phyloP scores from a whole-genome alignment of 2,329 filamentous ascomycete genomes.

The Cytospora mali region DNA sequence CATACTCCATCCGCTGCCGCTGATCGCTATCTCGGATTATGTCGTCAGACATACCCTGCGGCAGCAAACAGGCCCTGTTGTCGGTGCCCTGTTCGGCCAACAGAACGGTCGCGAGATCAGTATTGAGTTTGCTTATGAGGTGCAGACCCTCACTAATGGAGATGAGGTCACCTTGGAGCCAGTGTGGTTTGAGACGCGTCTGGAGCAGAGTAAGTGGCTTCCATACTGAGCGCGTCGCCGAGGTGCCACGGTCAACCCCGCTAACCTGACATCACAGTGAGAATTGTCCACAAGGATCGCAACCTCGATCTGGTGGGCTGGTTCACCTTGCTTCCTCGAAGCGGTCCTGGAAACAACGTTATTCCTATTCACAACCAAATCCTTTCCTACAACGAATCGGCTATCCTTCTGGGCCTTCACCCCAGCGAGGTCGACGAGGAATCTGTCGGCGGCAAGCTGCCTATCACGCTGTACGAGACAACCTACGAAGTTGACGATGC shows the following conservation, averaged over 20 bases:
- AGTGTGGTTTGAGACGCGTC: constrained; percentile 73
- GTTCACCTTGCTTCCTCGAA: constrained; percentile 77
- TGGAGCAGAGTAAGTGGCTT: constrained; percentile 87
- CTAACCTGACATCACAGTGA: constrained; percentile 58
- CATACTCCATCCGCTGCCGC: constrained; percentile 87
- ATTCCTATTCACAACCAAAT: constrained; percentile 80
- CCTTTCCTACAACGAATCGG: constrained; percentile 78
- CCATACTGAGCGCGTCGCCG: background rate
- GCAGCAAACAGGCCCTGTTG: constrained; percentile 71
- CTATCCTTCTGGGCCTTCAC: constrained; percentile 88
- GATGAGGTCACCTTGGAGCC: constrained; percentile 65
- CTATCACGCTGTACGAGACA: constrained; percentile 88
- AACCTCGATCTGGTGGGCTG: constrained; percentile 86
- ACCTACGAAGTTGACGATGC: constrained; percentile 71
- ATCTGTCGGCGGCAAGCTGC: constrained; percentile 75
- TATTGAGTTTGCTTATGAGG: constrained; percentile 91
- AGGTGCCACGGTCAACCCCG: background rate
- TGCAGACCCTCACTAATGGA: constrained; percentile 55
- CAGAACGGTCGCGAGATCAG: constrained; percentile 90
- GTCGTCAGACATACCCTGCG: constrained; percentile 88
- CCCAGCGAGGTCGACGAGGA: constrained; percentile 57
- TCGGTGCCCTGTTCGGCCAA: constrained; percentile 87
- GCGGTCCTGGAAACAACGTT: constrained; percentile 70
- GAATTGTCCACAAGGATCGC: constrained; percentile 82
- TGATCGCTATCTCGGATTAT: constrained; percentile 95